Evolutionary conservation across 1,139 yeast genomes (phyloP).

Genomic region (Candida freyschussii): DNA sequence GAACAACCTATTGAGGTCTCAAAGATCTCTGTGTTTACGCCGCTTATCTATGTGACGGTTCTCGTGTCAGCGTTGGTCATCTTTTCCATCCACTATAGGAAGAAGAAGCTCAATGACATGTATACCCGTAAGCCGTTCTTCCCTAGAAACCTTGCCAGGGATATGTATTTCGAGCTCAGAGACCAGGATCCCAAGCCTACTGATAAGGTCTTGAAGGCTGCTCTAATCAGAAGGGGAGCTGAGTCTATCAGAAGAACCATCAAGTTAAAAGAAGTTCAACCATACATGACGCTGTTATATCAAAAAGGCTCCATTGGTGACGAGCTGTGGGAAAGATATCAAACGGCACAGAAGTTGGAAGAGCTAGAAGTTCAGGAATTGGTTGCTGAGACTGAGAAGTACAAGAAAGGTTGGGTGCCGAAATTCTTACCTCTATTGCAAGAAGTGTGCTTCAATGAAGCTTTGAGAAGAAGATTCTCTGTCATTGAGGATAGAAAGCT

Average conservation of each 20-base stretch:
- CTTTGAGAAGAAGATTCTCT: constrained; percentile 71
- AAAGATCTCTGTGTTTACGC: constrained; percentile 71
- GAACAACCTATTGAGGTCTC: constrained; percentile 6
- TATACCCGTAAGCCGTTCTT: constrained; percentile 65
- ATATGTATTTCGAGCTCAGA: constrained; percentile 58
- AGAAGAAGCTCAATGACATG: constrained; percentile 49
- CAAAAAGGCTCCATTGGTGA: constrained; percentile 92
- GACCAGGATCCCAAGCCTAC: constrained; percentile 57
- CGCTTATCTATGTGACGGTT: constrained; percentile 72
- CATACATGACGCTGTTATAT: constrained; percentile 63
- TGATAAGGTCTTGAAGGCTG: constrained; percentile 80
- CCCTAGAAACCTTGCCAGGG: constrained; percentile 60
- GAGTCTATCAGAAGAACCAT: constrained; percentile 88
- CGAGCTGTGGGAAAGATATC: constrained; percentile 75
- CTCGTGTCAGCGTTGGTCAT: constrained; percentile 63
- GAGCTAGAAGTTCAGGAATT: constrained; percentile 73
- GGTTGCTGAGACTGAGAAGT: constrained; percentile 67
- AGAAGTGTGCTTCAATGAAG: constrained; percentile 90
- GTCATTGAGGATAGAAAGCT: constrained; percentile 57
- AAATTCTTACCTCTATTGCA: constrained; percentile 74
- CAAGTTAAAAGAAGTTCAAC: constrained; percentile 64
- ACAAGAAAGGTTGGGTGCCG: constrained; percentile 79
- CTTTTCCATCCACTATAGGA: constrained; percentile 72
- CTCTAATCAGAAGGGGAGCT: constrained; percentile 84
- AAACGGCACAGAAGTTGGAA: constrained; percentile 69